Evolutionary conservation across 768 basidiomycete species (phyloP), one percentile per base, ranked within the genome.

Genomic region (Suillus fuscotomentosus): DNA sequence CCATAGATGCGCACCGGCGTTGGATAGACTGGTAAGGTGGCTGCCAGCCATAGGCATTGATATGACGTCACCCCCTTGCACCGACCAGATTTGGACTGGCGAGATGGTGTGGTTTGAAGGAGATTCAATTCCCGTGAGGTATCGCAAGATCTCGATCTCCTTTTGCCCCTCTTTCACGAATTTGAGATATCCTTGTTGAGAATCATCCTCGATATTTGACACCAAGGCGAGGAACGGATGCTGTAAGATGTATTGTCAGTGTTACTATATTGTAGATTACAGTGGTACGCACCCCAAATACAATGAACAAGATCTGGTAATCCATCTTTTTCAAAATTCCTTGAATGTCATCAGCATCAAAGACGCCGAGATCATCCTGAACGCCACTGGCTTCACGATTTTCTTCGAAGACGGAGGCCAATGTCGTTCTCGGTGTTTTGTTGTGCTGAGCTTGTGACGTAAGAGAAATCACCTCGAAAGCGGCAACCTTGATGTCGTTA

Each of bases 161-260:
- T 45, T 24, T 3, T 59, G 48, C 34, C 38, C 66, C 13, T 9
- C 24, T 39, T 62, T 10, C 0, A 59, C n/a, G 34, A 63, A 70
- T 34, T 70, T 68, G n/a, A 70, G 47, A 36, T 64, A 70, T 24
- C 55, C 54, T 39, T 31, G 31, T 3, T 17, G 41, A n/a, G 15
- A 10, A 38, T 60, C 41, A 2, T 34, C 36, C n/a, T 39, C 9
- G 3, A 61, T 55, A 34, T n/a, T 36, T 36, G 22, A 56, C 15
- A 63, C 43, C 9, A 65, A 31, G 0, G 69, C 66, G 11, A 70
- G 63, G 3, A 60, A 43, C 15, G 69, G 69, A 60, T 70, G 68
- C 68, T 70, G 27, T 17, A 39, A 9, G 39, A 60, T 22, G 36
- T 15, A 17, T 63, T 8, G 38, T 51, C 27, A 17, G 15, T 31